Evolutionary conservation across 805 yeast genomes (phyloP), one percentile per base, ranked within the genome.

Genomic region (Saccharomycopsis olivae): DNA sequence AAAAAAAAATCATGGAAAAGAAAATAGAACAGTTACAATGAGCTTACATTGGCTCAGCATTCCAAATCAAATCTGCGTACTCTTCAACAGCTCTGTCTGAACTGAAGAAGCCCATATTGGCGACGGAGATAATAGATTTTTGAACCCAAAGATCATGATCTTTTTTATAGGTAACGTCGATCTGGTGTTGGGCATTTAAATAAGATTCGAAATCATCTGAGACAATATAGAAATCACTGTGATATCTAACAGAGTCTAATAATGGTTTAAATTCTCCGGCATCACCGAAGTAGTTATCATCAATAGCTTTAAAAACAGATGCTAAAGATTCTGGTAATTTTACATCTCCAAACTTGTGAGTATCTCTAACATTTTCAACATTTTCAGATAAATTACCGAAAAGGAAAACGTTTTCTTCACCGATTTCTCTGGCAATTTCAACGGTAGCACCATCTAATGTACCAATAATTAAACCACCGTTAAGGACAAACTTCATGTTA

Each of bases 391-490:
- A 71, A 55, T 83, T 84, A 55, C 96, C 96, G 57, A 87, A 87
- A 56, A 87, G 66, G 65, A 87, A 87, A 58, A 88, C 85, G 58
- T 87, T 85, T 37, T 87, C 94, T 55, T 87, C 94, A 37, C 95
- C 95, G 51, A 88, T 74, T 62, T 88, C 96, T 51, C 95, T 74
- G 16, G 95, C 84, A 57, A 87, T 84, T 63, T 87, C 96, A 36
- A 88, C 94, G 55, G 88, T 87, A 48, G 96, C 96, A 56, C 96
- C 96, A 56, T 87, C 96, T 49, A 87, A 95, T 10, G 96, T 88
- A 58, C 96, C 96, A 49, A 87, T 78, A 51, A 87, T 83, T 49
- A 87, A 71, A 37, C 96, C 96, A 61, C 96, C 96, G 55, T 86
- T 87, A 62, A 87, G 66, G 18, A 86, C 95, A 57, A 87, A 87